Conservation (phyloP, 257 asterid species). For the Solanum rostratum region DNA sequence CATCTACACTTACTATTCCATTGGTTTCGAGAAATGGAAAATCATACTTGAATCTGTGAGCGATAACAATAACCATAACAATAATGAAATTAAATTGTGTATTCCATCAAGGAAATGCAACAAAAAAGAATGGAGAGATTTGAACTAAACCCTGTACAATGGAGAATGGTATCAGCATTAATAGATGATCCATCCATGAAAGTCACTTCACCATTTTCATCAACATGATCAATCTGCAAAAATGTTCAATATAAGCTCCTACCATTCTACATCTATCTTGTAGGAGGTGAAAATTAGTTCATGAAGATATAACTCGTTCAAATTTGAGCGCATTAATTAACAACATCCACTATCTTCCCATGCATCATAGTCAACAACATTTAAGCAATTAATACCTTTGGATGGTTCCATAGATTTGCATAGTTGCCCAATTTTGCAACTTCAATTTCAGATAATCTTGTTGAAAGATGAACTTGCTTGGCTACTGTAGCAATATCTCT, state of each 20-base stretch:
- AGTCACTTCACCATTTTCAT: constrained; percentile 37
- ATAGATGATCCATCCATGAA: constrained; percentile 44
- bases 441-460: constrained; percentile 19
- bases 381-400: background rate
- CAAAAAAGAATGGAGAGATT: background rate
- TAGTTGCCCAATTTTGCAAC: constrained; percentile 14
- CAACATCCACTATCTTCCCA: no score
- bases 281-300: no score
- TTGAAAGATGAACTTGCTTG: constrained; percentile 52
- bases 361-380: no score
- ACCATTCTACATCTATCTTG: no score
- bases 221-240: constrained; percentile 26
- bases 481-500: constrained; percentile 34
- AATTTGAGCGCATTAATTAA: no score
- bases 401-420: constrained; percentile 15
- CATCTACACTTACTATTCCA: constrained; percentile 36
- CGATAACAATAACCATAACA: background rate
- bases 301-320: no score
- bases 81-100: no score
- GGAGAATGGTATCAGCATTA: constrained; percentile 41
- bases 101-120: background rate
- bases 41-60: constrained; percentile 31
- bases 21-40: constrained; percentile 49
- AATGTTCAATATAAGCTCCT: background rate
- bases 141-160: constrained; percentile 47